phyloP scores from a whole-genome alignment of 2,329 filamentous ascomycete species.

The Gnomoniopsis smithogilvyi region DNA sequence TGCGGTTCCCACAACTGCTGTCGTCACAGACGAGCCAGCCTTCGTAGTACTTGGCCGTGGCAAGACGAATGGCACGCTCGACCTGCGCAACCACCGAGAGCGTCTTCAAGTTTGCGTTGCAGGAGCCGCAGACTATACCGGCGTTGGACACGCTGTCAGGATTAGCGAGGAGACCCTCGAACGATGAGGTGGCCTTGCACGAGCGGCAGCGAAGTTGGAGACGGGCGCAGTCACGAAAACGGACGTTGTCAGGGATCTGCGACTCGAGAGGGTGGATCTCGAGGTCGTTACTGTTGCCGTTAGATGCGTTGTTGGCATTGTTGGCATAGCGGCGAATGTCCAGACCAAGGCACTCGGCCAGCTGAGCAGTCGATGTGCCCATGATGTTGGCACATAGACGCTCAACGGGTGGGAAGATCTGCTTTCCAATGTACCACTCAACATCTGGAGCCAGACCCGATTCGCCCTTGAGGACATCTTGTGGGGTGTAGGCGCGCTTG shows the following conservation, averaged over 20 bases:
- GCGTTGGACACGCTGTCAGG: slow-evolving; percentile 63
- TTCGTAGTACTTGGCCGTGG: slow-evolving; percentile 85
- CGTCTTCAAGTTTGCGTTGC: slow-evolving; percentile 61
- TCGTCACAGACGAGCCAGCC: slow-evolving; percentile 91
- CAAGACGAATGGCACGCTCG: slow-evolving; percentile 75
- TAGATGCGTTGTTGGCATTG: slow-evolving; percentile 45
- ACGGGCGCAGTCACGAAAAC: slow-evolving; percentile 78
- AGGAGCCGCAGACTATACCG: slow-evolving; percentile 73
- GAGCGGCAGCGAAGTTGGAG: slow-evolving; percentile 76
- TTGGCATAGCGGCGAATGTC: slow-evolving; percentile 77
- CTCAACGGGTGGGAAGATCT: slow-evolving; percentile 96
- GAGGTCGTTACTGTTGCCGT: slow-evolving; percentile 50
- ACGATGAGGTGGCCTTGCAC: slow-evolving; percentile 70
- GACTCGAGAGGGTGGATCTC: slow-evolving; percentile 91
- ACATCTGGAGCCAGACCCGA: slow-evolving; percentile 79
- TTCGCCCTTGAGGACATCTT: slow-evolving; percentile 77
- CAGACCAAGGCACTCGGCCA: slow-evolving; percentile 91
- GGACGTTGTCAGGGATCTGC: slow-evolving; percentile 86
- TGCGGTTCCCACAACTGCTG: slow-evolving; percentile 78
- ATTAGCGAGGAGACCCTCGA: slow-evolving; percentile 68
- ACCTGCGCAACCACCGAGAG: slow-evolving; percentile 82
- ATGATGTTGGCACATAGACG: slow-evolving; percentile 94
- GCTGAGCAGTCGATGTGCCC: slow-evolving; percentile 83
- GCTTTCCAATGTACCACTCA: slow-evolving; percentile 98
- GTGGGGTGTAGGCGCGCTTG: slow-evolving; percentile 83